Evolutionary conservation across 352 stramenopile species (phyloP).

Genomic region (Thraustotheca clavata): DNA sequence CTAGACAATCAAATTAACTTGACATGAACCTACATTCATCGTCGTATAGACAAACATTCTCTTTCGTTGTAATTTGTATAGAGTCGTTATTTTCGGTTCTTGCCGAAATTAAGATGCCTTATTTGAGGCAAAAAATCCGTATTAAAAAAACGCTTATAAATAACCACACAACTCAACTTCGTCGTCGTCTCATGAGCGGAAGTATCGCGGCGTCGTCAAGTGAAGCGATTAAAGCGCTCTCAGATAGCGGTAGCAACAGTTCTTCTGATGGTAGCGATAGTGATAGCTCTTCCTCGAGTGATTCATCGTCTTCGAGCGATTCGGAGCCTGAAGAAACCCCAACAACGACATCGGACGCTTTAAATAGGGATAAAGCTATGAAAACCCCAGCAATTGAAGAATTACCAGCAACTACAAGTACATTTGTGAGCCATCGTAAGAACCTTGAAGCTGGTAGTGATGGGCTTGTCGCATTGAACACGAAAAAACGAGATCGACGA

Average conservation of each 20-base stretch:
- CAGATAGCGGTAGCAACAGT: constrained; percentile 11
- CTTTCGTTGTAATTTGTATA: too few relatives aligned
- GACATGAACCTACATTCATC: too few relatives aligned
- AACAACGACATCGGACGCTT: neutral
- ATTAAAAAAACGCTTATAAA: too few relatives aligned
- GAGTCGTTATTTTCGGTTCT: too few relatives aligned
- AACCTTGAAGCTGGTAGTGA: constrained; percentile 3
- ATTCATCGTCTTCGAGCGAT: constrained; percentile 68
- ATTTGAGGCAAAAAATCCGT: too few relatives aligned
- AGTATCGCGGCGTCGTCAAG: neutral
- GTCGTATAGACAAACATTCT: too few relatives aligned
- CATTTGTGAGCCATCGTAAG: too few relatives aligned
- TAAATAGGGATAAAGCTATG: constrained; percentile 33
- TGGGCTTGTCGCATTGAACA: constrained; percentile 68
- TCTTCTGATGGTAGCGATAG: constrained; percentile 14
- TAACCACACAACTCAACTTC: too few relatives aligned
- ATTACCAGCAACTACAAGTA: neutral
- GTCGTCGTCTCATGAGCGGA: too few relatives aligned
- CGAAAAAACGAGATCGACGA: constrained; percentile 73
- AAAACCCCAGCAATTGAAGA: constrained; percentile 24
- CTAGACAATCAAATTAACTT: too few relatives aligned
- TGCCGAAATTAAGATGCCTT: too few relatives aligned
- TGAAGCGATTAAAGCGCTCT: neutral
- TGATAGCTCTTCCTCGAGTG: constrained; percentile 58
- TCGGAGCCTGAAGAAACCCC: constrained; percentile 49